Evolutionary conservation across 345 rosid species (phyloP).

Genomic region (Hirschfeldia incana): DNA sequence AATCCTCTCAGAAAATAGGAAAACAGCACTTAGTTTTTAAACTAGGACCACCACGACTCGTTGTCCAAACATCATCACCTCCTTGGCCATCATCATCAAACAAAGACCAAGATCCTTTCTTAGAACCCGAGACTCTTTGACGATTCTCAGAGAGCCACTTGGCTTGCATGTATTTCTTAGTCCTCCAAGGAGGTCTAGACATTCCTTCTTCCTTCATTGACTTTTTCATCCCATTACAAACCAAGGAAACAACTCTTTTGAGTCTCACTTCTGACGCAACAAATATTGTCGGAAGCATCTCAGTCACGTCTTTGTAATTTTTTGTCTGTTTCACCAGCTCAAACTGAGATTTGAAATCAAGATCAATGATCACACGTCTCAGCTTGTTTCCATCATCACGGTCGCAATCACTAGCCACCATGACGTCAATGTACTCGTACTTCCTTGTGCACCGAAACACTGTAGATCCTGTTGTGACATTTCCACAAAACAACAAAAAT

Average conservation of each 20-base stretch:
- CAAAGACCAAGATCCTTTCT: conserved; percentile 24
- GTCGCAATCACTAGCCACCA: conserved; percentile 8
- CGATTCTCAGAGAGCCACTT: conserved; percentile 59
- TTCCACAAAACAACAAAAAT: conserved; percentile 4
- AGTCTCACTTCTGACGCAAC: conserved; percentile 52
- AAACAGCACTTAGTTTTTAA: conserved; percentile 35
- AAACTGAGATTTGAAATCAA: conserved; percentile 59
- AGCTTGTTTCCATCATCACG: conserved; percentile 18
- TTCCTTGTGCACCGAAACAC: conserved; percentile 39
- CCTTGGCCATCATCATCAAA: conserved; percentile 12
- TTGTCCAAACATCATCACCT: neutral
- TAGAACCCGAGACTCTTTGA: conserved; percentile 36
- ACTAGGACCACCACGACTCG: neutral
- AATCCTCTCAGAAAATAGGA: conserved; percentile 43
- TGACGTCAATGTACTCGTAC: conserved; percentile 54
- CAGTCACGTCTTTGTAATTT: conserved; percentile 41
- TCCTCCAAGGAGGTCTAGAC: conserved; percentile 59
- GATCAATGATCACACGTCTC: conserved; percentile 52
- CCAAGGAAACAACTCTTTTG: conserved; percentile 39
- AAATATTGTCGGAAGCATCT: conserved; percentile 42
- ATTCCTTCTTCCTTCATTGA: conserved; percentile 50
- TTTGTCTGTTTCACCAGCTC: conserved; percentile 49
- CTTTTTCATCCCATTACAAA: conserved; percentile 50
- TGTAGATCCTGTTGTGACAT: conserved; percentile 33
- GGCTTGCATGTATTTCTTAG: conserved; percentile 48